Conservation (phyloP, 257 asterid species). For the Capsicum chinense region DNA sequence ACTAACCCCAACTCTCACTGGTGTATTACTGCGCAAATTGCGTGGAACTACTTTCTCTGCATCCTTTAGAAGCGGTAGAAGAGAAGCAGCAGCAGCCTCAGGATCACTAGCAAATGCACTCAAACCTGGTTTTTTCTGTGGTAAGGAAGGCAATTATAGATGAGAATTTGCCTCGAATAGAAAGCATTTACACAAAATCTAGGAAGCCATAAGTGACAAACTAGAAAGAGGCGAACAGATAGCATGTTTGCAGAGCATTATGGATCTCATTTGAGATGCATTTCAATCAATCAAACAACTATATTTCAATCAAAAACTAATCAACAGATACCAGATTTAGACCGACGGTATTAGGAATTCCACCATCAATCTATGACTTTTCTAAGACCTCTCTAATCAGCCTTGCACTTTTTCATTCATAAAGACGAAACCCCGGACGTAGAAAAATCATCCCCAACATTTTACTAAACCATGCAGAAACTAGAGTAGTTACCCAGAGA, state of each 20-base stretch:
- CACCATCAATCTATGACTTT: too few relatives aligned
- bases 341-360: too few relatives aligned
- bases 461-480: too few relatives aligned
- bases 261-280: slow-evolving; percentile 8
- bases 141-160: not conserved
- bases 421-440: too few relatives aligned
- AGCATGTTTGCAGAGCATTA: not conserved
- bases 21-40: slow-evolving; percentile 49
- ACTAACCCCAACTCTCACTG: slow-evolving; percentile 78
- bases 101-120: slow-evolving; percentile 66
- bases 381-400: too few relatives aligned
- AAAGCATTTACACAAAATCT: not conserved
- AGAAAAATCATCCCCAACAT: too few relatives aligned
- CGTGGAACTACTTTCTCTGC: slow-evolving; percentile 62
- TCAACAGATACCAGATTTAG: too few relatives aligned
- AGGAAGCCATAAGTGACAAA: not conserved
- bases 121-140: slow-evolving; percentile 67
- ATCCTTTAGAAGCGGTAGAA: slow-evolving; percentile 48
- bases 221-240: not conserved
- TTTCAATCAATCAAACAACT: not conserved
- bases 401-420: too few relatives aligned
- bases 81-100: slow-evolving; percentile 58
- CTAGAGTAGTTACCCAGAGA: too few relatives aligned
- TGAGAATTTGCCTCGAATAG: not conserved
- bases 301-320: too few relatives aligned